phyloP scores from a whole-genome alignment of 306 rosid genomes.

The Glycyrrhiza uralensis region DNA sequence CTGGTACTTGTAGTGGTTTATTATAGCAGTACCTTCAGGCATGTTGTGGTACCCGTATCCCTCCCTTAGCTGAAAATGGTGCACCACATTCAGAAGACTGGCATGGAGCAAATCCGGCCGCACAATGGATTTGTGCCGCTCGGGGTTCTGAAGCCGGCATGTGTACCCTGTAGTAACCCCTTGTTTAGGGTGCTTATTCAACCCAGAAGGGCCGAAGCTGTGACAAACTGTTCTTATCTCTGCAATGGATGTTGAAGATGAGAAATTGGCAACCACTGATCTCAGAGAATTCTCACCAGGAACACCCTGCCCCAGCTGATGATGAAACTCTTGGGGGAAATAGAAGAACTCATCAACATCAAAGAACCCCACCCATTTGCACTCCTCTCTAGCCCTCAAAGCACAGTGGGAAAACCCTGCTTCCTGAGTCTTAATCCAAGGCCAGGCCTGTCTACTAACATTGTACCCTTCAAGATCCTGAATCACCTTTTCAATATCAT shows the following conservation, averaged over 20 bases:
- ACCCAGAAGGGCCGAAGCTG: conserved; percentile 93
- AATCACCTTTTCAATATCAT: conserved; percentile 57
- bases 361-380: conserved; percentile 93
- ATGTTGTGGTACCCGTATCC: conserved; percentile 46
- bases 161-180: conserved; percentile 84
- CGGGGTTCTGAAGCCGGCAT: conserved; percentile 68
- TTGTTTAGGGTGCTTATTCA: conserved; percentile 52
- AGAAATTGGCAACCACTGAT: conserved; percentile 50
- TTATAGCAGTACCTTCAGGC: conserved; percentile 47
- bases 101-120: conserved; percentile 63
- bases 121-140: conserved; percentile 86
- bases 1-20: conserved; percentile 95
- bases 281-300: conserved; percentile 62
- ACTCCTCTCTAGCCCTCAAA: conserved; percentile 73
- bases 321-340: conserved; percentile 53
- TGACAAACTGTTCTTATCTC: conserved; percentile 86
- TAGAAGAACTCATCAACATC: conserved; percentile 94
- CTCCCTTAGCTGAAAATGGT: conserved; percentile 70
- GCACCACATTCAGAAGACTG: conserved; percentile 82
- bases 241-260: conserved; percentile 45
- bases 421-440: conserved; percentile 96
- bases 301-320: conserved; percentile 7
- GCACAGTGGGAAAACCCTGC: conserved; percentile 97
- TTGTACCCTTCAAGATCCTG: conserved; percentile 65
- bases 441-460: conserved; percentile 72